Conservation (phyloP, 2,329 filamentous ascomycete species). For the Talaromyces albobiverticillius region DNA sequence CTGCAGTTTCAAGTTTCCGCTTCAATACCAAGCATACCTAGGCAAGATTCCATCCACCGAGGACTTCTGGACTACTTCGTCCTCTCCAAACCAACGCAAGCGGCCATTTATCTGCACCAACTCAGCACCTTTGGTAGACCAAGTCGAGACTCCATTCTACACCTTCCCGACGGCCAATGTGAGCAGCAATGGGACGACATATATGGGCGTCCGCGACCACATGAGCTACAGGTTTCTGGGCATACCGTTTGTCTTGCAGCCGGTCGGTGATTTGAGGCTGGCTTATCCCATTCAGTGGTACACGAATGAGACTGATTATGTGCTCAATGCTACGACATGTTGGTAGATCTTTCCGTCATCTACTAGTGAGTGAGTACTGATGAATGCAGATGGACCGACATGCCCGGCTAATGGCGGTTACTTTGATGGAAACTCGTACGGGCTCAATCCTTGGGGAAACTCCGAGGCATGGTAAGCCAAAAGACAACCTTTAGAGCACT, state of each 20-base stretch:
- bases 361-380: not conserved
- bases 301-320: not conserved
- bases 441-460: not conserved
- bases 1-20: not conserved
- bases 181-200: not conserved
- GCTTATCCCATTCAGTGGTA: not conserved
- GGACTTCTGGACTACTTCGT: not conserved
- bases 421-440: not conserved
- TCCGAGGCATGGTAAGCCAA: not conserved
- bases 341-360: not conserved
- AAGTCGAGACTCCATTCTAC: not conserved
- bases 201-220: not conserved
- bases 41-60: not conserved
- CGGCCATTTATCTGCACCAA: not conserved
- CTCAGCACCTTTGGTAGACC: not conserved
- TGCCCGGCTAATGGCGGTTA: not conserved
- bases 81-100: not conserved
- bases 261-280: not conserved
- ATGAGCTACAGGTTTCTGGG: not conserved
- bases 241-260: not conserved
- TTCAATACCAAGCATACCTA: not conserved
- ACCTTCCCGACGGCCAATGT: not conserved
- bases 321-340: constrained; percentile 1
- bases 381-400: not conserved
- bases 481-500: no score